Base-by-base conservation (phyloP, 371 early-diverging fungal genomes). In the Batrachochytrium dendrobatidis region DNA sequence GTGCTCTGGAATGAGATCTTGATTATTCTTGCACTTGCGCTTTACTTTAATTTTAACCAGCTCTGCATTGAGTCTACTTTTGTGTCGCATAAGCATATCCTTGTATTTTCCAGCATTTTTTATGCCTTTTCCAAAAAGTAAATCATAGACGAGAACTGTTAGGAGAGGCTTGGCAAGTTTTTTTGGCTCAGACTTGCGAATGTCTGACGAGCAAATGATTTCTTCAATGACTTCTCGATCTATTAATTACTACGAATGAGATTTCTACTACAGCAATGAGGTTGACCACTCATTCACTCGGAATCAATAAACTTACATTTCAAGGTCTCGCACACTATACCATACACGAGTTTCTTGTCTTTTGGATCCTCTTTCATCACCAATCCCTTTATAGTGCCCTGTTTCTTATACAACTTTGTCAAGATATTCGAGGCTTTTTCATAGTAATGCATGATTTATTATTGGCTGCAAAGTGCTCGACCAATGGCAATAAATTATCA, bases 311-410 rank as follows among this genome's bases (percentile, higher is more conserved):
- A 30, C 79, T 62, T 80, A 88, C 90, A 86, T 75, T 92, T 91
- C 46, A 95, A 76, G 2, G 94, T 87, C 67, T 95, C 91, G 71
- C 94, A 92, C 45, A 95, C 79, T 55, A 94, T 71, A 6, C 92
- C 94, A 61, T 90, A 92, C 79, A 92, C 79, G 56, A 82, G 79
- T 67, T 89, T 91, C 77, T 93, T 93, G 66, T 74, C 67, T 34
- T 22, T 56, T 15, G 55, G 56, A 29, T 89, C 81, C 24, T 78
- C 79, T 29, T 84, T 75, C 61, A 83, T 76, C 7, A 89, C 85
- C 29, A 92, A 71, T 4, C 77, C 79, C 62, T 91, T 90, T 53
- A 92, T 84, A 3, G 88, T 86, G n/a, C 94, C 93, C 62, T 86
- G 73, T 48, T 86, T 84, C 57, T 64, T 69, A 30, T 77, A 78